Conservation (phyloP, 345 rosid genomes). For the Camelina hispida region DNA sequence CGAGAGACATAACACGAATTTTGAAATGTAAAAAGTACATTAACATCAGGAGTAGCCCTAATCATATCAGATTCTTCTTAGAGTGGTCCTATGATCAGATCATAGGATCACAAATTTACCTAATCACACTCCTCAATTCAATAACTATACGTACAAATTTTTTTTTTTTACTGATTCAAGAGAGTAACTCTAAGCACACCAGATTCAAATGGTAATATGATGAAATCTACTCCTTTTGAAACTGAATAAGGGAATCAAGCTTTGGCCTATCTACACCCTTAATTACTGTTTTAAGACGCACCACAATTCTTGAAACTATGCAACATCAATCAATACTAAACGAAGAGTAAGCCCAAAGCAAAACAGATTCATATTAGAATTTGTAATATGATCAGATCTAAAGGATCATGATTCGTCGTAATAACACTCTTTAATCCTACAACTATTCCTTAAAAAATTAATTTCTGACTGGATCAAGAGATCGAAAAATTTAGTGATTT, state of each 20-base stretch:
- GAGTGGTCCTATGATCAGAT: neutral
- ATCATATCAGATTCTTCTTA: neutral
- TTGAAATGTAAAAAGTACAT: conserved; percentile 44
- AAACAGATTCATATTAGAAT: neutral
- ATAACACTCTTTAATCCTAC: neutral
- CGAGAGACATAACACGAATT: conserved; percentile 73
- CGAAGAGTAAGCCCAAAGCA: neutral
- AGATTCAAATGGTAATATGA: neutral
- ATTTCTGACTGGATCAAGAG: conserved; percentile 5
- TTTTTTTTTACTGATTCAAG: neutral
- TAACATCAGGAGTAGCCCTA: neutral
- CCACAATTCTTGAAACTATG: too few species aligned
- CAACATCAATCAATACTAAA: too few species aligned
- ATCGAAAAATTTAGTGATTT: neutral
- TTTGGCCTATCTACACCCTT: neutral
- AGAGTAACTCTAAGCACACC: neutral
- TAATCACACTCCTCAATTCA: neutral
- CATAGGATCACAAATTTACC: neutral
- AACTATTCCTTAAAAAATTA: neutral
- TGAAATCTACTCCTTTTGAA: too few species aligned
- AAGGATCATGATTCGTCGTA: neutral
- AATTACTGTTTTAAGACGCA: neutral
- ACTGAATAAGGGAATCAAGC: neutral
- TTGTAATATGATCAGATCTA: conserved; percentile 3
- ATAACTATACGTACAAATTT: neutral